These are phyloP conservation scores for Penicillium argentinense DNA, from an alignment of 495 filamentous ascomycete species.

Conservation along the genomic window DNA sequence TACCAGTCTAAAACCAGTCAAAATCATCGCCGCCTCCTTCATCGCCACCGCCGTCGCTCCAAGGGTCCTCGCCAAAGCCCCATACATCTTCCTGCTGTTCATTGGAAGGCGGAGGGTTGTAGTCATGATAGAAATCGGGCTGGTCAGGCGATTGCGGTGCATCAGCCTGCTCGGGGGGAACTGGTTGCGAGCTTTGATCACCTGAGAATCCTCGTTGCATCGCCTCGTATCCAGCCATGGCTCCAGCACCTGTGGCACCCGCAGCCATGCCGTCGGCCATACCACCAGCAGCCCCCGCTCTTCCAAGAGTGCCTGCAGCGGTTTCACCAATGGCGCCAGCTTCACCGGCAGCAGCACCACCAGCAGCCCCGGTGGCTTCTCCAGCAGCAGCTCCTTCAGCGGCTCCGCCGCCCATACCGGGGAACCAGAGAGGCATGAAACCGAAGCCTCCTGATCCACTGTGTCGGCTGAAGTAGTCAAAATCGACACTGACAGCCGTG, in stretches of 20 bases:
- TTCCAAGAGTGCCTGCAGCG: conserved; percentile 31
- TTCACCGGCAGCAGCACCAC: conserved; percentile 37
- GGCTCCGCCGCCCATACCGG: conserved; percentile 50
- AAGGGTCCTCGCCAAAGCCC: conserved; percentile 33
- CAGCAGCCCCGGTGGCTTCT: conserved; percentile 41
- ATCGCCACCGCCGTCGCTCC: conserved; percentile 31
- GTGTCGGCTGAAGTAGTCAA: conserved; percentile 71
- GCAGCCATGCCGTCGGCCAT: conserved; percentile 43
- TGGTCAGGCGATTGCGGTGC: conserved; percentile 20
- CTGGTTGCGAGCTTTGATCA: conserved; percentile 14
- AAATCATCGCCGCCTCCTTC: conserved; percentile 39
- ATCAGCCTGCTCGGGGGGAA: neutral
- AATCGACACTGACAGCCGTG: conserved; percentile 69
- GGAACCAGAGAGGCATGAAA: conserved; percentile 61
- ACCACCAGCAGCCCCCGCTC: conserved; percentile 31
- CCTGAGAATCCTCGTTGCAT: conserved; percentile 52
- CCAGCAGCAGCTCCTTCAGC: conserved; percentile 47
- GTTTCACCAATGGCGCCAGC: conserved; percentile 39
- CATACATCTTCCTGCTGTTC: conserved; percentile 17
- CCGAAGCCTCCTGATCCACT: conserved; percentile 48
- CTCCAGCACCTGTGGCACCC: conserved; percentile 52
- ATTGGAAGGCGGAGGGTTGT: conserved; percentile 4
- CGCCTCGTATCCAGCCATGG: conserved; percentile 64
- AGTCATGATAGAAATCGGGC: conserved; percentile 17
- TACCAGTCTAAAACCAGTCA: conserved; percentile 30